Conservation (phyloP, 225 moss, liverwort and hornwort species). For the Ulota crispa region DNA sequence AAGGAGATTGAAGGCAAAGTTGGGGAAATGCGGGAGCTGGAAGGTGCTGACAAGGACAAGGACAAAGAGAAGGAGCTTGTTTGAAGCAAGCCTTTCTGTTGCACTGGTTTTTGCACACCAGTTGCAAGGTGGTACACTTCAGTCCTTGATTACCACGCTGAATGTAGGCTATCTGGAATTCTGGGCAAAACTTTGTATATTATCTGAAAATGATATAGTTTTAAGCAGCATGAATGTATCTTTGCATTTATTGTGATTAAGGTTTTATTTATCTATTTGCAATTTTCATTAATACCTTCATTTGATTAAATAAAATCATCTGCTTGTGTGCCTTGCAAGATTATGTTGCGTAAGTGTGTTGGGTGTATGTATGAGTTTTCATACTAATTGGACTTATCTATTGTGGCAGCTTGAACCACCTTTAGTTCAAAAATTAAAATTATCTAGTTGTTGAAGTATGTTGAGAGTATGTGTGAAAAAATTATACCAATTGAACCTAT, state of each 20-base stretch:
- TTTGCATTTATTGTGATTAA: not conserved
- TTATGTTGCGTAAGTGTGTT: no score
- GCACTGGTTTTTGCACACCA: constrained; percentile 24
- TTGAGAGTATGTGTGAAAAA: no score
- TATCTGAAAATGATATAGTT: not conserved
- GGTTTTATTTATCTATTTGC: not conserved
- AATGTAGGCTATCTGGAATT: not conserved
- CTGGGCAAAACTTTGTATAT: constrained; percentile 26
- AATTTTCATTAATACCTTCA: no score
- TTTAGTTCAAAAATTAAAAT: no score
- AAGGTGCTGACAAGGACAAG: constrained; percentile 64
- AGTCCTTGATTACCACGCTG: not conserved
- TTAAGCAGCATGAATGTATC: not conserved
- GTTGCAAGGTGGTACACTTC: not conserved
- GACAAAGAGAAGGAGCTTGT: constrained; percentile 69
- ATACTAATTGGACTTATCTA: no score
- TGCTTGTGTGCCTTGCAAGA: no score
- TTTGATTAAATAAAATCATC: no score
- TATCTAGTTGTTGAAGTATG: no score
- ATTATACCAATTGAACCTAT: no score
- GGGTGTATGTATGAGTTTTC: no score
- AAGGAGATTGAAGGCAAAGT: constrained; percentile 92
- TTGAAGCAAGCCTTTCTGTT: not conserved
- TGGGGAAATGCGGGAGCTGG: constrained; percentile 63
- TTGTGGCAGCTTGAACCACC: no score